A percentile compares a stretch with the other conserved stretches of the same genome.
phyloP scores from a whole-genome alignment of 306 rosid species.

The Potentilla sterilis region DNA sequence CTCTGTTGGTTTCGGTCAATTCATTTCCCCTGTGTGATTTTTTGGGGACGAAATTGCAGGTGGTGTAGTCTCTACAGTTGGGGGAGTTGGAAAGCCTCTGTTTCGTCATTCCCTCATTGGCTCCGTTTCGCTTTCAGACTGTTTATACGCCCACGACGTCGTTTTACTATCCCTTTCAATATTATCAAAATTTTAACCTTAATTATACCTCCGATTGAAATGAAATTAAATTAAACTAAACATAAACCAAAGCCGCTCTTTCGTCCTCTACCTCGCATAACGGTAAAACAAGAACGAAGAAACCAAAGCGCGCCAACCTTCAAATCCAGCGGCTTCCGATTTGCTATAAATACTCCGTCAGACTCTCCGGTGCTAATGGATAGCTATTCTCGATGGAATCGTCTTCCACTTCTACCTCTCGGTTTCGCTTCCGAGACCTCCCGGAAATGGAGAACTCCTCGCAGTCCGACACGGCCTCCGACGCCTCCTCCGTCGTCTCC shows the following conservation, averaged over 20 bases:
- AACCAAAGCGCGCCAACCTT: constrained; percentile 41
- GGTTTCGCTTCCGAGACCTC: constrained; percentile 64
- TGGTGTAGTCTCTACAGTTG: not conserved
- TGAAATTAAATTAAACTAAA: too few relatives aligned
- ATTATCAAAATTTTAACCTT: too few relatives aligned
- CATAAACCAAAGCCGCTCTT: too few relatives aligned
- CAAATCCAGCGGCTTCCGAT: not conserved
- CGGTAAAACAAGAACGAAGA: constrained; percentile 23
- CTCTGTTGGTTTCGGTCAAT: not conserved
- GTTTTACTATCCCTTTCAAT: not conserved
- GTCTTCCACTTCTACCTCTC: constrained; percentile 32
- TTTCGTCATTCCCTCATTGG: not conserved
- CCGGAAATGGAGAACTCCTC: constrained; percentile 40
- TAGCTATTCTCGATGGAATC: constrained; percentile 48
- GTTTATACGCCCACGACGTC: constrained; percentile 1
- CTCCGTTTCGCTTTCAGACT: not conserved
- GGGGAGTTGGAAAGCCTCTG: not conserved
- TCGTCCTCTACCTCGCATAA: not conserved
- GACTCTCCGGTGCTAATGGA: not conserved
- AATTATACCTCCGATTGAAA: too few relatives aligned
- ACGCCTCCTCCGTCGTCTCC: constrained; percentile 35
- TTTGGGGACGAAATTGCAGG: not conserved
- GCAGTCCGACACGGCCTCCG: constrained; percentile 44
- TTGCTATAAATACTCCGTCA: constrained; percentile 10
- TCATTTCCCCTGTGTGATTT: not conserved